Conservation (phyloP, 768 basidiomycete species). For the Albatrellus ellisii region DNA sequence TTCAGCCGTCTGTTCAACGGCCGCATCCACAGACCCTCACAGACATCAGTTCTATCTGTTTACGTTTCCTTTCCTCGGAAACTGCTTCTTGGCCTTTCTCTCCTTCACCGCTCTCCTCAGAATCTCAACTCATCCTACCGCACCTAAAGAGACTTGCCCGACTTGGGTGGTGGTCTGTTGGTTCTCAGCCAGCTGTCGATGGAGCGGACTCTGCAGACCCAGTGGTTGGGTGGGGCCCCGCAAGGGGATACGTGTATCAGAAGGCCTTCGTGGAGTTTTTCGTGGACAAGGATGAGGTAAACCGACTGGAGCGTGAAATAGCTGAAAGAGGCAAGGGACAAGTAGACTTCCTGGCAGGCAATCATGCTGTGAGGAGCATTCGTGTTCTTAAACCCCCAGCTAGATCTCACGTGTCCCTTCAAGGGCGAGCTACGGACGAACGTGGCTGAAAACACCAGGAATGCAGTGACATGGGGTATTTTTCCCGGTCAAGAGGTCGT, state of each 20-base stretch:
- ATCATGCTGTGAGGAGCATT: slow-evolving; percentile 52
- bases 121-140: slow-evolving; percentile 70
- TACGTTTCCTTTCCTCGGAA: slow-evolving; percentile 63
- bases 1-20: slow-evolving; percentile 58
- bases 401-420: not conserved
- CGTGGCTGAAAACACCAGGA: slow-evolving; percentile 63
- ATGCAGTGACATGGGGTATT: slow-evolving; percentile 98
- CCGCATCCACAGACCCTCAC: slow-evolving; percentile 49
- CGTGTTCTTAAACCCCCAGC: too few relatives aligned
- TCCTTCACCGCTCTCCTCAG: slow-evolving; percentile 61
- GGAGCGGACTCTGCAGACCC: slow-evolving; percentile 61
- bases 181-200: slow-evolving; percentile 91
- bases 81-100: slow-evolving; percentile 83
- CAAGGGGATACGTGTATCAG: slow-evolving; percentile 90
- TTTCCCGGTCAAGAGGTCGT: slow-evolving; percentile 95
- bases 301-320: slow-evolving; percentile 44
- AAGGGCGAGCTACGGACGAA: slow-evolving; percentile 77
- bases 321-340: slow-evolving; percentile 39
- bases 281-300: slow-evolving; percentile 45
- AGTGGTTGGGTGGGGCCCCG: slow-evolving; percentile 88
- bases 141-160: slow-evolving; percentile 67
- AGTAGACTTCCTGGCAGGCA: slow-evolving; percentile 83
- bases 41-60: slow-evolving; percentile 72
- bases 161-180: slow-evolving; percentile 89
- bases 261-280: slow-evolving; percentile 98